These are phyloP conservation scores for Artemisia annua DNA, from an alignment of 129 eudicot genomes.

Conservation along the genomic window DNA sequence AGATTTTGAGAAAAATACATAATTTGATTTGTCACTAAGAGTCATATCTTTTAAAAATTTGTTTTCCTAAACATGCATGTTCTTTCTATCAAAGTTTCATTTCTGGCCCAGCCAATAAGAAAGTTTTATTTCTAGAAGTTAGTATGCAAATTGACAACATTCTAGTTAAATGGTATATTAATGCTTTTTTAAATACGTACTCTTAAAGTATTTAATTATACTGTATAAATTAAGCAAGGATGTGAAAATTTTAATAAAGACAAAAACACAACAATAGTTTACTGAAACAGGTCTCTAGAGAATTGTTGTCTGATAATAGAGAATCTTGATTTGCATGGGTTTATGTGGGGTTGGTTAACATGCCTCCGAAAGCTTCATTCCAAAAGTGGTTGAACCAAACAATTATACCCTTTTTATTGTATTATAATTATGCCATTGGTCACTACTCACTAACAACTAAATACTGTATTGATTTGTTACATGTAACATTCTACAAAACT, in stretches of 20 bases:
- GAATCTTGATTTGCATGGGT: constrained; percentile 26
- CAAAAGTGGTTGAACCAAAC: constrained; percentile 45
- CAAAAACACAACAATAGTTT: constrained; percentile 22
- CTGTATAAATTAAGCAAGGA: background rate
- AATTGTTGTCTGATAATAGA: constrained; percentile 29
- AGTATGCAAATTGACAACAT: background rate
- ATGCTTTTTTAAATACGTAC: background rate
- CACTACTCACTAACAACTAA: background rate
- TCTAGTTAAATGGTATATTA: background rate
- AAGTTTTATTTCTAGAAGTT: background rate
- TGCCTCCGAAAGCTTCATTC: constrained; percentile 33
- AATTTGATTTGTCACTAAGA: background rate
- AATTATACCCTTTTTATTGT: constrained; percentile 24
- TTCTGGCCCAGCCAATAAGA: no score
- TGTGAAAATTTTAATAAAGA: background rate
- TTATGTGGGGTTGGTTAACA: constrained; percentile 30
- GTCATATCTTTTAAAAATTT: background rate
- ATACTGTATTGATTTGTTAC: no score
- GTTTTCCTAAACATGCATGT: background rate
- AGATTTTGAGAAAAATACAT: background rate
- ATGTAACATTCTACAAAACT: background rate
- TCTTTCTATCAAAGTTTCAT: background rate
- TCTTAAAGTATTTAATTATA: background rate
- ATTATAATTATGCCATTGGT: constrained; percentile 10
- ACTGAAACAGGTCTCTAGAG: constrained; percentile 17